Evolutionary conservation across 495 filamentous ascomycete genomes (phyloP), one percentile per base, ranked within the genome.

Genomic region (Endocarpon pusillum): DNA sequence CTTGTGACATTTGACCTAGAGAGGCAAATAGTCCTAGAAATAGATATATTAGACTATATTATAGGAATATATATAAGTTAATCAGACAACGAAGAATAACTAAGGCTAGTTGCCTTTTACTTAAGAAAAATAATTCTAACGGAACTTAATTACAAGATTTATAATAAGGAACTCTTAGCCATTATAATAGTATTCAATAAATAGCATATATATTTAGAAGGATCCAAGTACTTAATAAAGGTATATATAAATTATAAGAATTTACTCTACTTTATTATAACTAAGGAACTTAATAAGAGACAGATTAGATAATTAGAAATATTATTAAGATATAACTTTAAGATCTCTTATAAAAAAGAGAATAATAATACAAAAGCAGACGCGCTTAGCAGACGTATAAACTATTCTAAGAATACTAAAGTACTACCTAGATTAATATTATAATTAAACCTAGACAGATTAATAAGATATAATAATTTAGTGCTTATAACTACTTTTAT

Each of bases 141-240:
- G 27, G 28, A 48, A 34, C 29, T 40, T n/a, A 48, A 49, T 16
- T 49, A 49, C 21, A 32, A 48, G 33, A 45, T 48, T 26, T 36
- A 47, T 32, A 35, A 48, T 31, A 39, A 47, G 19, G 37, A 49
- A 31, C n/a, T 49, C 33, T 19, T 49, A 28, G 37, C 35, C 12
- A 33, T 49, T 33, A 19, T 47, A 6, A 19, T 28, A 3, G 9
- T 22, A 22, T 26, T 45, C 9, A 8, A 38, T 17, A 18, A 38
- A 7, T 47, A 37, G 33, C 35, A 17, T 32, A 19, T 41, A 2
- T 47, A 47, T 33, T 32, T 33, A 12, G 20, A 47, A 22, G 38
- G 34, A n/a, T n/a, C n/a, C 12, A 14, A 15, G 5, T 31, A 15
- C 14, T 4, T 15, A 14, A 15, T 31, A 31, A 14, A 31, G 14